phyloP scores from a whole-genome alignment of 1,139 yeast species.

The Pichia sp. region DNA sequence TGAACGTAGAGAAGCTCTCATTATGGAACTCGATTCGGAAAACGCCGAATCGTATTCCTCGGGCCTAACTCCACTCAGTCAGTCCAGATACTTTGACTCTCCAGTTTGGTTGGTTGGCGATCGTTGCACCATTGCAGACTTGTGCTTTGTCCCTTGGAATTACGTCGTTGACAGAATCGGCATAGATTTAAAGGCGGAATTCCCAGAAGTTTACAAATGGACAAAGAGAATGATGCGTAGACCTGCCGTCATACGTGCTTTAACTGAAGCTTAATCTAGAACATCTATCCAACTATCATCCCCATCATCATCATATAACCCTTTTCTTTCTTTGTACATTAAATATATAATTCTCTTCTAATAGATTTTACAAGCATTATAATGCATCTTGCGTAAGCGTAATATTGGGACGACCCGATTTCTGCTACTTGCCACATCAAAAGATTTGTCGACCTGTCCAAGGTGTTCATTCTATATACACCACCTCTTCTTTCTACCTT shows the following conservation, averaged over 20 bases:
- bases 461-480: too few relatives aligned
- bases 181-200: conserved; percentile 79
- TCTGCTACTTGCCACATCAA: too few relatives aligned
- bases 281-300: too few relatives aligned
- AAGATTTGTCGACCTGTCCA: too few relatives aligned
- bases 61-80: conserved; percentile 85
- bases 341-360: too few relatives aligned
- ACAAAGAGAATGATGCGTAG: conserved; percentile 90
- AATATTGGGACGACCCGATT: too few relatives aligned
- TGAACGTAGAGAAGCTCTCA: conserved; percentile 85
- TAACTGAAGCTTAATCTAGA: conserved; percentile 31
- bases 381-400: too few relatives aligned
- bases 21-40: conserved; percentile 88
- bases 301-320: too few relatives aligned
- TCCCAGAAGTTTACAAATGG: conserved; percentile 97
- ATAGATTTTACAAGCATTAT: too few relatives aligned
- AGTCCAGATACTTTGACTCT: conserved; percentile 83
- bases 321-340: too few relatives aligned
- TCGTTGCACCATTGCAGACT: conserved; percentile 85
- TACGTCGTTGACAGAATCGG: conserved; percentile 94
- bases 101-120: conserved; percentile 98
- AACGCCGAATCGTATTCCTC: conserved; percentile 87
- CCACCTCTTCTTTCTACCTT: too few relatives aligned
- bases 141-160: conserved; percentile 96
- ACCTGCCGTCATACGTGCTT: conserved; percentile 78